phyloP scores from a whole-genome alignment of 2,329 filamentous ascomycete genomes.

The Graphilbum sp. region DNA sequence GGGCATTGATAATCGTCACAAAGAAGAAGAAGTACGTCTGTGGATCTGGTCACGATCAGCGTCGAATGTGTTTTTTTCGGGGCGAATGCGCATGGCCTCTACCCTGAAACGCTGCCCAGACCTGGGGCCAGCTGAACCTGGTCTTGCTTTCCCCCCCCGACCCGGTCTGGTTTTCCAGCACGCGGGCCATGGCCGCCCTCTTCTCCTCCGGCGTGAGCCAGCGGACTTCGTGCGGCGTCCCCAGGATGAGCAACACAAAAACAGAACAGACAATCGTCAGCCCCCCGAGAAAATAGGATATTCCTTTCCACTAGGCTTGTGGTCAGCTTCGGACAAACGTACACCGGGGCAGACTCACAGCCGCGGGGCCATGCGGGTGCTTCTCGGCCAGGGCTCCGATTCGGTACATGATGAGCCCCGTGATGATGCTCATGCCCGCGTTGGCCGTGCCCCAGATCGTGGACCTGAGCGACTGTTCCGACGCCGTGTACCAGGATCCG shows the following conservation, averaged over 20 bases:
- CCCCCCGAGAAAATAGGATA: constrained; percentile 19
- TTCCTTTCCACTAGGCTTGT: too few species aligned
- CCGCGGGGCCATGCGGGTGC: too few species aligned
- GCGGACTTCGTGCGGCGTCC: constrained; percentile 21
- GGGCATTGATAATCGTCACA: constrained; percentile 18
- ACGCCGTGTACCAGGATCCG: constrained; percentile 2
- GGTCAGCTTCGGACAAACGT: too few species aligned
- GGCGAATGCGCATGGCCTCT: constrained; percentile 10
- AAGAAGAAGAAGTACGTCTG: constrained; percentile 18
- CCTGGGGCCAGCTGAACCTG: constrained; percentile 21
- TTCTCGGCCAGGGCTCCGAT: constrained; percentile 18
- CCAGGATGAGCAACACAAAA: constrained; percentile 19
- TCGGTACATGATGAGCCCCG: constrained; percentile 19
- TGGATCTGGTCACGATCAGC: too few species aligned
- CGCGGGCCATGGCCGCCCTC: constrained; percentile 19
- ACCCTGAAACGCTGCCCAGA: constrained; percentile 17
- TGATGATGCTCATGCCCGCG: constrained; percentile 20
- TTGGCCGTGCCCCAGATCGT: constrained; percentile 21
- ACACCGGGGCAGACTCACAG: too few species aligned
- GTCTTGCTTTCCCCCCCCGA: constrained; percentile 20
- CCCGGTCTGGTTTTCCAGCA: constrained; percentile 20
- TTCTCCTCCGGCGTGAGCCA: constrained; percentile 20
- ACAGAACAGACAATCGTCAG: constrained; percentile 18
- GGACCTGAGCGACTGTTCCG: constrained; percentile 13
- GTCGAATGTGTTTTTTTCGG: background rate